Evolutionary conservation across 2,329 filamentous ascomycete species (phyloP), one percentile per base, ranked within the genome.

Genomic region (Epichloe coenophiala): DNA sequence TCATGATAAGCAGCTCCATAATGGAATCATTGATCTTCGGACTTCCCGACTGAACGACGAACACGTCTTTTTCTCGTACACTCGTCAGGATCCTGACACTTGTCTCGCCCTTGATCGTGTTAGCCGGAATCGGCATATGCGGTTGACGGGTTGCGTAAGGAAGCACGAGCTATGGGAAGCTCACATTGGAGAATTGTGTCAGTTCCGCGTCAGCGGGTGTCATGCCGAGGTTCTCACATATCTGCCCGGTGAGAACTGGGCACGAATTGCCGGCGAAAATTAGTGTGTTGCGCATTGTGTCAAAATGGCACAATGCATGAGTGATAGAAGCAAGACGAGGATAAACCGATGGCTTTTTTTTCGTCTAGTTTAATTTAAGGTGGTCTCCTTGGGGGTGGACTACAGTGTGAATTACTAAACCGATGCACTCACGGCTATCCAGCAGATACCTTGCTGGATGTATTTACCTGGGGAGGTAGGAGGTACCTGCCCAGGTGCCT

Each of bases 1-100:
- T 96, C 88, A 98, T 95, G 69, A 98, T 97, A 64, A 98, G 79
- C 64, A 98, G 78, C 76, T 98, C 93, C 89, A 98, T 96, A 65
- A 98, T 89, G 63, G 88, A 94, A 71, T 98, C 93, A 68, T 98
- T 98, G 76, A 96, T 95, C 71, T 86, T 88, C 64, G 82, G 78
- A 71, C 93, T 96, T 57, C 93, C 93, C 55, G 91, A 97, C 74
- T 98, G 93, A 54, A 98, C 86, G 65, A 98, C 91, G 68, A 97
- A 98, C 61, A 98, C 91, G 77, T 98, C 91, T 69, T 97, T 94
- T 66, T 98, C 94, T 59, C 93, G 86, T 57, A 98, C 89, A 67
- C 80, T 84, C 45, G 78, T 83, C 64, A 83, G 64, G 63, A 84
- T 83, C 61, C 79, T 77, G 60, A 84, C 81, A 62, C 80, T 83